A percentile compares a stretch with the other conserved stretches of the same genome.
Evolutionary conservation across 139 green algal species (phyloP).

Genomic region (Coccomyxa sp.): DNA sequence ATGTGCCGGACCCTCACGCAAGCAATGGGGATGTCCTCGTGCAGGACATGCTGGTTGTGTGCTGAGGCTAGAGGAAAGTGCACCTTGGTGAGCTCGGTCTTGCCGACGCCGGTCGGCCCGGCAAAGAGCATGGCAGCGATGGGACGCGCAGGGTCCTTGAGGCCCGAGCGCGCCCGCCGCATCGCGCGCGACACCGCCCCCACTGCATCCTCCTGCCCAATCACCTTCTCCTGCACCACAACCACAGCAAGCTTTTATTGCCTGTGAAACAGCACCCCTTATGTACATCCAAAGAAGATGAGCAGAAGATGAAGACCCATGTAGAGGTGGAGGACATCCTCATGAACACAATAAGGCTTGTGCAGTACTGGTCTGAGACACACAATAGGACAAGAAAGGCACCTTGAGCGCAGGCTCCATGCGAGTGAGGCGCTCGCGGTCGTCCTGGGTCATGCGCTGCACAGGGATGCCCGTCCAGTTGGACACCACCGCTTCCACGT

Average conservation of each 20-base stretch:
- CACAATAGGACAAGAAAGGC: too few species aligned
- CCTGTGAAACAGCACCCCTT: not conserved
- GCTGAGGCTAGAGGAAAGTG: not conserved
- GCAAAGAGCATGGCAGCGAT: slow-evolving; percentile 73
- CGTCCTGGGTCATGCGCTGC: slow-evolving; percentile 52
- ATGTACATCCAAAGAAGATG: not conserved
- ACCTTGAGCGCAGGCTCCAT: slow-evolving; percentile 51
- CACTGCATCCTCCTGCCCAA: slow-evolving; percentile 73
- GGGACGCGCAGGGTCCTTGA: slow-evolving; percentile 59
- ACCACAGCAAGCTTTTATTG: not conserved
- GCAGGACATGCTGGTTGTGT: too few species aligned
- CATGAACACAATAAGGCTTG: too few species aligned
- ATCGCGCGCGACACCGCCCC: slow-evolving; percentile 50
- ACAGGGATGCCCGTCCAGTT: slow-evolving; percentile 68
- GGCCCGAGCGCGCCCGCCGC: slow-evolving; percentile 43
- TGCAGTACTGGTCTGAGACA: too few species aligned
- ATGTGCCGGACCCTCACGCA: not conserved
- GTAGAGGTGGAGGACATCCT: not conserved
- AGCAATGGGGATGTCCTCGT: too few species aligned
- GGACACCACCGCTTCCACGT: slow-evolving; percentile 88
- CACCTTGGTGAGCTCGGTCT: slow-evolving; percentile 69
- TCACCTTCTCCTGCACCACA: slow-evolving; percentile 33
- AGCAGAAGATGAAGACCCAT: not conserved
- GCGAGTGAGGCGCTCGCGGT: slow-evolving; percentile 45
- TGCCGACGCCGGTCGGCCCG: slow-evolving; percentile 80